Evolutionary conservation across 192 early-diverging fungal species (phyloP).

Genomic region (Rhizoclosmatium sp.): DNA sequence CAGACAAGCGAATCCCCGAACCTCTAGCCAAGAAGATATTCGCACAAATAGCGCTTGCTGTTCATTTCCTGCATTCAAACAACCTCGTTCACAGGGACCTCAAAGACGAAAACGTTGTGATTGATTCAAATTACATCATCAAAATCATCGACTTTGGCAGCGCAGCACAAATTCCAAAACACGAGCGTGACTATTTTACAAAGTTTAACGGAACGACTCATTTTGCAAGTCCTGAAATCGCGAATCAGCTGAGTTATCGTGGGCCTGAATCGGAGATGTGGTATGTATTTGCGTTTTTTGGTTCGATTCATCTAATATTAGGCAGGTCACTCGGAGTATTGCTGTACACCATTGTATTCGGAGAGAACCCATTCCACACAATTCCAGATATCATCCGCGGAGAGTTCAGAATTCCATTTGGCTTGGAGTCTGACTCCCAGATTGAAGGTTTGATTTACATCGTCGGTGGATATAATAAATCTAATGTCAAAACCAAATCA

Average conservation of each 20-base stretch:
- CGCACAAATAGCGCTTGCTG: constrained; percentile 56
- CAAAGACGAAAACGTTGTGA: constrained; percentile 53
- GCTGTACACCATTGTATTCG: constrained; percentile 57
- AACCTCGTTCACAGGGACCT: constrained; percentile 13
- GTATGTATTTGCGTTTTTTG: constrained; percentile 29
- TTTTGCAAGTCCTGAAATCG: constrained; percentile 60
- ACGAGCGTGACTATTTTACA: constrained; percentile 48
- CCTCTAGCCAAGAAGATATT: constrained; percentile 43
- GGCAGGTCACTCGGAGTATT: constrained; percentile 56
- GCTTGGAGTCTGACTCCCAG: background rate
- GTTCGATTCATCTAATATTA: background rate
- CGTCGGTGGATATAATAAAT: background rate
- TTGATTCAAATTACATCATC: constrained; percentile 50
- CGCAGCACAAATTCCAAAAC: constrained; percentile 47
- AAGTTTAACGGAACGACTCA: constrained; percentile 59
- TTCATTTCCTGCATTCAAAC: constrained; percentile 46
- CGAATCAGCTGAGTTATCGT: constrained; percentile 42
- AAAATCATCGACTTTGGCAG: constrained; percentile 62
- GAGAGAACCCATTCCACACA: constrained; percentile 58
- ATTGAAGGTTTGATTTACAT: background rate
- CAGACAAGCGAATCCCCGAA: constrained; percentile 46
- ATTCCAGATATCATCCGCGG: constrained; percentile 1
- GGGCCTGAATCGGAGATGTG: constrained; percentile 62
- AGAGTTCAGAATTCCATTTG: constrained; percentile 11
- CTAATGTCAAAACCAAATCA: background rate